Evolutionary conservation across 805 yeast species (phyloP).

Genomic region (Ogataea zsoltii): DNA sequence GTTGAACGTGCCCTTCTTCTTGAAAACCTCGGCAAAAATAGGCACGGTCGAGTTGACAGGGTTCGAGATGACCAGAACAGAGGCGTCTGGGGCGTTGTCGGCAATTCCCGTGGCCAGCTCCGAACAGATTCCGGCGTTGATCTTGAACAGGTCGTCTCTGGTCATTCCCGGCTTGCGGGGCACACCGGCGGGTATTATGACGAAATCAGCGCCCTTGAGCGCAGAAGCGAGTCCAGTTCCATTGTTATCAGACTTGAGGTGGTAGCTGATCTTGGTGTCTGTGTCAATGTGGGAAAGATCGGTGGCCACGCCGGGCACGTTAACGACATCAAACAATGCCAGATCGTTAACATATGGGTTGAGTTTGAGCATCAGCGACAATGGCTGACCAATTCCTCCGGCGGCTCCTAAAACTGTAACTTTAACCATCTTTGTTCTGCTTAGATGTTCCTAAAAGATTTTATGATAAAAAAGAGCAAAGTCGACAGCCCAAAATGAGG

Average conservation of each 20-base stretch:
- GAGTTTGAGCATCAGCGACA: constrained; percentile 76
- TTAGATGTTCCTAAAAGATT: too few relatives aligned
- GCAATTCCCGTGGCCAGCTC: constrained; percentile 54
- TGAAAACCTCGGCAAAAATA: constrained; percentile 57
- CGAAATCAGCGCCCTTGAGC: constrained; percentile 47
- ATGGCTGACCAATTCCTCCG: constrained; percentile 94
- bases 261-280: constrained; percentile 44
- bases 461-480: too few relatives aligned
- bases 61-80: constrained; percentile 55
- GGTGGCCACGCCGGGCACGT: constrained; percentile 84
- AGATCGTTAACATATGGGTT: constrained; percentile 62
- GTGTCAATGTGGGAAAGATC: constrained; percentile 79
- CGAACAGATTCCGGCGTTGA: constrained; percentile 55
- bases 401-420: constrained; percentile 85
- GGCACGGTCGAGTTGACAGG: constrained; percentile 66
- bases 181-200: constrained; percentile 61
- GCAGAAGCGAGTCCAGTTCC: constrained; percentile 38
- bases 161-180: constrained; percentile 70
- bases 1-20: constrained; percentile 50
- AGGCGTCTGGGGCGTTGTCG: constrained; percentile 49
- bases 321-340: constrained; percentile 82
- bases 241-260: constrained; percentile 40
- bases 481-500: background rate
- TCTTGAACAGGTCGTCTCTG: constrained; percentile 60
- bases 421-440: constrained; percentile 21